Percentiles rank a stretch among this genome's conserved stretches.
These are phyloP conservation scores for Mimosa pudica DNA, from an alignment of 306 rosid species.

Conservation along the genomic window DNA sequence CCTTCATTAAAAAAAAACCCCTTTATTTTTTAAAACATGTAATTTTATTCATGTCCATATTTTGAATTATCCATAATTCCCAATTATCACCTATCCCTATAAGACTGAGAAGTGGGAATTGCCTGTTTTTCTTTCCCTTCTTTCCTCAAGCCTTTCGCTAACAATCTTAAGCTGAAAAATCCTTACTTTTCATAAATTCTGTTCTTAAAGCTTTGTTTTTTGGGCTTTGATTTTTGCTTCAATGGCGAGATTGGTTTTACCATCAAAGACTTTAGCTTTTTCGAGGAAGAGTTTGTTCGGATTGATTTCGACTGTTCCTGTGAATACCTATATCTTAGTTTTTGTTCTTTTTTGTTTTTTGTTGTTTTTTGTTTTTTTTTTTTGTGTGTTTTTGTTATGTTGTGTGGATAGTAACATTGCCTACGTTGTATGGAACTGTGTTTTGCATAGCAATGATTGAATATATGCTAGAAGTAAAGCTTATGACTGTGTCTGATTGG, in stretches of 20 bases:
- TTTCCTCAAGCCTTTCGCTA: constrained; percentile 1
- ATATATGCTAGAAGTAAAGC: neutral
- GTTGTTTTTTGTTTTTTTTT: neutral
- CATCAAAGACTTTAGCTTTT: constrained; percentile 15
- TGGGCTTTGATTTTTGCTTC: neutral
- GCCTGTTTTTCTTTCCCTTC: neutral
- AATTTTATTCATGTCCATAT: constrained; percentile 12
- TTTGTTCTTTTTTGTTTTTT: no score
- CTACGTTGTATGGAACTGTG: neutral
- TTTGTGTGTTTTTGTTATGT: neutral
- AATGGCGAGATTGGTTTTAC: constrained; percentile 23
- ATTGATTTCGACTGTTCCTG: constrained; percentile 23
- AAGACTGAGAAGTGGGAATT: neutral
- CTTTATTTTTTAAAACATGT: neutral
- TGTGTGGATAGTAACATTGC: neutral
- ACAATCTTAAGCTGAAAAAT: neutral
- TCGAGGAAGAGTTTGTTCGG: constrained; percentile 22
- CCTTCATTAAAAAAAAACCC: neutral
- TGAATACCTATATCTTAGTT: neutral
- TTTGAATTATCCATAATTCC: constrained; percentile 22
- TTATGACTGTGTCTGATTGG: neutral
- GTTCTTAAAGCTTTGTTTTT: neutral
- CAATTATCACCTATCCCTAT: neutral
- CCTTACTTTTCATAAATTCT: neutral
- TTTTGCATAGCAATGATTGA: neutral